Percentiles rank a stretch among this genome's conserved stretches.
Evolutionary conservation across 495 filamentous ascomycete genomes (phyloP).

Genomic region (Xylaria flabelliformis): DNA sequence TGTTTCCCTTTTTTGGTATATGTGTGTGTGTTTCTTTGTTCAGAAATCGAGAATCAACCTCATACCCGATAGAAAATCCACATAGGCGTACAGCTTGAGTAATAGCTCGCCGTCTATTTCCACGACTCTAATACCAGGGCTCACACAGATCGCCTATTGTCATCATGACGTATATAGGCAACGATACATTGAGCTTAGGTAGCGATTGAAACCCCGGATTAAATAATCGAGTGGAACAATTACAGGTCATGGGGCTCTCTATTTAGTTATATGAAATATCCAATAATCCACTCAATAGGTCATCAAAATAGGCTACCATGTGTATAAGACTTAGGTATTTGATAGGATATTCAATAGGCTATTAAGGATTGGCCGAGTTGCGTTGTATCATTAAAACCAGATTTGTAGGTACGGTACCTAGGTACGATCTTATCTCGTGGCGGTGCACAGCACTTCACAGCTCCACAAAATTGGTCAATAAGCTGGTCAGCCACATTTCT

Average conservation of each 20-base stretch:
- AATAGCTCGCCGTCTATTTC: neutral
- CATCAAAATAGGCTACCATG: neutral
- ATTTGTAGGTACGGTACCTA: neutral
- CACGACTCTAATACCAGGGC: neutral
- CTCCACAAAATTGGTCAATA: too few relatives aligned
- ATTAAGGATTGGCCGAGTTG: neutral
- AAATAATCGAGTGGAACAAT: neutral
- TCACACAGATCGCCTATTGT: neutral
- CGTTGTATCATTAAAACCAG: neutral
- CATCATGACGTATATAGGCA: neutral
- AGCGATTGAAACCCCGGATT: neutral
- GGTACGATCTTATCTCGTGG: neutral
- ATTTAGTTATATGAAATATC: neutral
- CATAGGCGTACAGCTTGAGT: neutral
- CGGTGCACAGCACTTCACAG: neutral
- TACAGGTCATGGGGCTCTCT: neutral
- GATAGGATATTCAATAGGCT: conserved; percentile 4
- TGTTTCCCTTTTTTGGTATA: neutral
- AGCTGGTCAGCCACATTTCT: neutral
- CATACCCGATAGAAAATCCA: neutral
- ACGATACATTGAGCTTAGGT: neutral
- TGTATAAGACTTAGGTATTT: too few relatives aligned
- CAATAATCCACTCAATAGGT: neutral
- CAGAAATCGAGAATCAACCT: neutral
- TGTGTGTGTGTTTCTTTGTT: too few relatives aligned